phyloP scores from a whole-genome alignment of 1,284 basidiomycete genomes.

The Rugosomyces carneus region DNA sequence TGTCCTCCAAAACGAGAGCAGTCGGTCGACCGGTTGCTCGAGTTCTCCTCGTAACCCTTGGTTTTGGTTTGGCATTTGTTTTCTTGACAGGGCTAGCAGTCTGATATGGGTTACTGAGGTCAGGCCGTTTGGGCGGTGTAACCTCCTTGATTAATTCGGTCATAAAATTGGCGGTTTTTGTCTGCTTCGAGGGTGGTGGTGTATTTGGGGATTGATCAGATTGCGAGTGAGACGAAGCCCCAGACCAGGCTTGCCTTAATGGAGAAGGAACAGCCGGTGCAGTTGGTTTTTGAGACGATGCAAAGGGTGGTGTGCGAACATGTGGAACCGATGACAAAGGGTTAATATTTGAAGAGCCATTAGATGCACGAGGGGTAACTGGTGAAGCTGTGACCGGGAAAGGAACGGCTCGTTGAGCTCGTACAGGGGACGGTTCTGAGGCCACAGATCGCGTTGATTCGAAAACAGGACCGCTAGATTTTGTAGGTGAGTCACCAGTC shows the following conservation, averaged over 20 bases:
- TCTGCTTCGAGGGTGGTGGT: slow-evolving; percentile 34
- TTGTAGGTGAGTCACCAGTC: slow-evolving; percentile 24
- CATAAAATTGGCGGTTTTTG: slow-evolving; percentile 60
- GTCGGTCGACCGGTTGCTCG: slow-evolving; percentile 30
- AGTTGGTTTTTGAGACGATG: slow-evolving; percentile 39
- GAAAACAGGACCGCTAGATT: slow-evolving; percentile 22
- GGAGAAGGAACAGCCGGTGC: slow-evolving; percentile 61
- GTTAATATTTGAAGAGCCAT: slow-evolving; percentile 19
- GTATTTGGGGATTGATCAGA: slow-evolving; percentile 24
- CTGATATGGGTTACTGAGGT: slow-evolving; percentile 68
- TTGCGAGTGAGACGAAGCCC: slow-evolving; percentile 34
- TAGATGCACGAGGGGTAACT: slow-evolving; percentile 17
- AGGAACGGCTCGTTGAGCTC: slow-evolving; percentile 18
- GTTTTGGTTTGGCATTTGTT: slow-evolving; percentile 34
- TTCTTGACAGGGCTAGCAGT: slow-evolving; percentile 51
- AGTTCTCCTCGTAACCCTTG: slow-evolving; percentile 28
- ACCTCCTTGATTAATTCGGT: slow-evolving; percentile 61
- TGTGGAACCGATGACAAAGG: slow-evolving; percentile 28
- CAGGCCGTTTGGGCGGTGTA: slow-evolving; percentile 55
- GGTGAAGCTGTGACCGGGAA: slow-evolving; percentile 23
- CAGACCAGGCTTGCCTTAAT: slow-evolving; percentile 58
- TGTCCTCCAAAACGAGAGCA: slow-evolving; percentile 23
- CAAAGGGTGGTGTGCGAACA: slow-evolving; percentile 33
- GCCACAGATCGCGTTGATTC: neutral
- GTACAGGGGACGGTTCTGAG: slow-evolving; percentile 21